phyloP scores from a whole-genome alignment of 192 early-diverging fungal genomes.

The Umbelopsis sp. region DNA sequence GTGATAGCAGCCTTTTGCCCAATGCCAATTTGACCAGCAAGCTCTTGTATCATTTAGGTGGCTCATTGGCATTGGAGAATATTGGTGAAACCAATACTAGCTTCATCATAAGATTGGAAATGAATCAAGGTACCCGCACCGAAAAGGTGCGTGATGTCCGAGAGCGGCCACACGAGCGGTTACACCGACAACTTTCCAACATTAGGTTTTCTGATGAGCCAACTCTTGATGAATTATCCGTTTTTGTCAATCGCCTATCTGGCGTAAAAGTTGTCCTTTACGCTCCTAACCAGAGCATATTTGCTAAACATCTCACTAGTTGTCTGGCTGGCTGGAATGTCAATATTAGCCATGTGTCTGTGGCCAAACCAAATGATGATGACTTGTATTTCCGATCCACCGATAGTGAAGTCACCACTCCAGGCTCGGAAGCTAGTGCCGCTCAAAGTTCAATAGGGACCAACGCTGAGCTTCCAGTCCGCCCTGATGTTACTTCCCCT shows the following conservation, averaged over 20 bases:
- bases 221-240: conserved; percentile 46
- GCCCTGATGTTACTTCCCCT: conserved; percentile 28
- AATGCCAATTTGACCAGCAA: conserved; percentile 37
- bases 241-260: conserved; percentile 44
- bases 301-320: conserved; percentile 54
- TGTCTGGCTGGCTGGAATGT: conserved; percentile 57
- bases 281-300: conserved; percentile 52
- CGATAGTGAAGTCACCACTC: conserved; percentile 14
- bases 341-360: conserved; percentile 49
- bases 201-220: conserved; percentile 52
- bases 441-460: not conserved
- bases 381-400: not conserved
- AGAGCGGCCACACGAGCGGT: conserved; percentile 17
- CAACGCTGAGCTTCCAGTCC: not conserved
- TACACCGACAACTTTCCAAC: conserved; percentile 31
- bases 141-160: not conserved
- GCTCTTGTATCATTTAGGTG: conserved; percentile 26
- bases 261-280: conserved; percentile 51
- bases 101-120: conserved; percentile 30
- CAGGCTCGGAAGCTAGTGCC: conserved; percentile 8
- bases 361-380: conserved; percentile 7
- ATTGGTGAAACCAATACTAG: conserved; percentile 19
- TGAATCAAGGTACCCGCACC: conserved; percentile 21
- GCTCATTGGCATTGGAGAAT: conserved; percentile 16
- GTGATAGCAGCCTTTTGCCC: conserved; percentile 19